phyloP scores from a whole-genome alignment of 2,329 filamentous ascomycete genomes.

The Davidsoniella neocaledoniae region DNA sequence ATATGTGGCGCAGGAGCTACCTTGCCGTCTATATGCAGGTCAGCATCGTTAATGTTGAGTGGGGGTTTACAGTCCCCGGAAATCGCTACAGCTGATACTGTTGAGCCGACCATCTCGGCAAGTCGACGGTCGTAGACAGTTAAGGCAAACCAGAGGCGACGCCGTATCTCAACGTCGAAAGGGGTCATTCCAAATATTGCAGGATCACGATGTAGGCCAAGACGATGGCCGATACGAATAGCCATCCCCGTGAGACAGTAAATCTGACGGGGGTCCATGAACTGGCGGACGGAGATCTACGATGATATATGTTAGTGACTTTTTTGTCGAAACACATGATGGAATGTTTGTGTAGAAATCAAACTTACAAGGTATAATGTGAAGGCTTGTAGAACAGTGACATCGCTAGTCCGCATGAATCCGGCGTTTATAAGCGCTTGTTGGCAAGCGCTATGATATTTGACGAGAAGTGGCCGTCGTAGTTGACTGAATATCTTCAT shows the following conservation, averaged over 20 bases:
- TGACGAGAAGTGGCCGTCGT: constrained; percentile 31
- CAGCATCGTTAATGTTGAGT: constrained; percentile 45
- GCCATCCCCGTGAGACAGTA: constrained; percentile 42
- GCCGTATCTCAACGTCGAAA: constrained; percentile 54
- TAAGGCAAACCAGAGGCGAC: constrained; percentile 58
- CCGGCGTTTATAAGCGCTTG: constrained; percentile 49
- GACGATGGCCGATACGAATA: constrained; percentile 48
- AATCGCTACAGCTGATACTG: constrained; percentile 37
- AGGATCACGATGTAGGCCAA: constrained; percentile 51
- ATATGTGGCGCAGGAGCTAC: constrained; percentile 31
- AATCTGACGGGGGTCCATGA: constrained; percentile 37
- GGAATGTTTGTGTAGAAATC: not conserved
- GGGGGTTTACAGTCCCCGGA: constrained; percentile 38
- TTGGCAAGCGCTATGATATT: constrained; percentile 41
- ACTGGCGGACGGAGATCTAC: constrained; percentile 31
- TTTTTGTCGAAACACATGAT: too few relatives aligned
- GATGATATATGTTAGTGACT: not conserved
- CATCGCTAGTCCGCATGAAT: constrained; percentile 48
- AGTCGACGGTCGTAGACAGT: constrained; percentile 52
- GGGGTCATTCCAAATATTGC: constrained; percentile 32
- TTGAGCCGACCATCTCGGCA: constrained; percentile 45
- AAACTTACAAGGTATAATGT: constrained; percentile 46
- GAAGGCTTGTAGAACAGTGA: constrained; percentile 50
- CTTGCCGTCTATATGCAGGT: constrained; percentile 40
- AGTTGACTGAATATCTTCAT: constrained; percentile 34